Conservation (phyloP, 768 basidiomycete genomes). For the Tubosaeta sp. region DNA sequence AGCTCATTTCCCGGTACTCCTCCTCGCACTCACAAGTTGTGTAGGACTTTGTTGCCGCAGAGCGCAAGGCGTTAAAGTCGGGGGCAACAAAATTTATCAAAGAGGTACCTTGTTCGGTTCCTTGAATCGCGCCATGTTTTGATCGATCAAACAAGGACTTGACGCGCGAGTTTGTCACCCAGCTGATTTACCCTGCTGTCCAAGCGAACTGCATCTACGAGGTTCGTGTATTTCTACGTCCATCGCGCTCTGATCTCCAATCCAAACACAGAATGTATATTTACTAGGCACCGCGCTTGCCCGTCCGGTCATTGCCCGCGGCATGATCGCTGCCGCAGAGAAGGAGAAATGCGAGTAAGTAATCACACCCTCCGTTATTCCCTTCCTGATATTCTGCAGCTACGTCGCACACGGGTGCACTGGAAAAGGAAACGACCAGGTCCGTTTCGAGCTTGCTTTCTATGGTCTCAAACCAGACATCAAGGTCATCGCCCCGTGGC, state of each 20-base stretch:
- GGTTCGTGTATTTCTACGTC: slow-evolving; percentile 36
- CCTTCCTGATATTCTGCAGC: slow-evolving; percentile 38
- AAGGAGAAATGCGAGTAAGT: slow-evolving; percentile 93
- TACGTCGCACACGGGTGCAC: slow-evolving; percentile 98
- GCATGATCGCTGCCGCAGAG: slow-evolving; percentile 94
- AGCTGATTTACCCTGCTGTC: slow-evolving; percentile 96
- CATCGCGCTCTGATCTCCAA: background rate
- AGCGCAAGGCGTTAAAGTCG: slow-evolving; percentile 81
- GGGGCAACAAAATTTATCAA: slow-evolving; percentile 97
- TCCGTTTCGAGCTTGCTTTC: slow-evolving; percentile 98
- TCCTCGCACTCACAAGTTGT: slow-evolving; percentile 1
- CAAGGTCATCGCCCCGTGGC: slow-evolving; percentile 99
- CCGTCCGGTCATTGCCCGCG: slow-evolving; percentile 96
- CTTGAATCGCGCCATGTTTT: background rate
- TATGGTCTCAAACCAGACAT: slow-evolving; percentile 98
- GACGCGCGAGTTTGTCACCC: slow-evolving; percentile 90
- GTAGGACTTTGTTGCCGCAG: slow-evolving; percentile 91
- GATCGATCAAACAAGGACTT: slow-evolving; percentile 61
- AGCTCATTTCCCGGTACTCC: slow-evolving; percentile 9
- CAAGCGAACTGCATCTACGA: slow-evolving; percentile 99
- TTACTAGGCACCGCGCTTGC: slow-evolving; percentile 97
- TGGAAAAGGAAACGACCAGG: slow-evolving; percentile 99
- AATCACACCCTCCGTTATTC: background rate
- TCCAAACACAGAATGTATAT: slow-evolving; percentile 74
- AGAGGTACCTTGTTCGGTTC: slow-evolving; percentile 46